These are phyloP conservation scores for Gastrolobium bilobum DNA, from an alignment of 306 rosid species.

Conservation along the genomic window DNA sequence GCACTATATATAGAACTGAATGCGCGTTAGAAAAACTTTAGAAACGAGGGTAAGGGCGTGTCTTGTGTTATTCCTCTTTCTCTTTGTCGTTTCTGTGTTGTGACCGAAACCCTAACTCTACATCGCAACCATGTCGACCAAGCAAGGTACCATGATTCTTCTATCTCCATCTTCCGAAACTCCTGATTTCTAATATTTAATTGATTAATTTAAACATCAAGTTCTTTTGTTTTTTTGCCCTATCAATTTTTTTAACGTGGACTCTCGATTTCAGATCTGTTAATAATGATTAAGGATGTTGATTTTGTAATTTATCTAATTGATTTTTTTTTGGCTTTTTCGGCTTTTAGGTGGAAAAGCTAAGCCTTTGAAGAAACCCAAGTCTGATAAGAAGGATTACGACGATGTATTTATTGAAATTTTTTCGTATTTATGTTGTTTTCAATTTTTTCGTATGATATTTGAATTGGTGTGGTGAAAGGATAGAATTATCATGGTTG, in stretches of 20 bases:
- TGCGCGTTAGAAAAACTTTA: neutral
- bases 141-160: conserved; percentile 67
- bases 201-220: neutral
- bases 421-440: neutral
- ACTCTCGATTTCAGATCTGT: conserved; percentile 28
- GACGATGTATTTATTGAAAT: conserved; percentile 70
- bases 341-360: conserved; percentile 83
- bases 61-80: conserved; percentile 11
- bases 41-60: conserved; percentile 49
- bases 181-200: conserved; percentile 3
- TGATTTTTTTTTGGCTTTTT: neutral
- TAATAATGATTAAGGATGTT: neutral
- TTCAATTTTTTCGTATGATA: neutral
- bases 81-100: conserved; percentile 41
- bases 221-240: neutral
- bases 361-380: conserved; percentile 96
- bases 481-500: neutral
- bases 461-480: conserved; percentile 2
- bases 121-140: conserved; percentile 81
- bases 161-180: neutral
- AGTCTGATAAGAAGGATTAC: conserved; percentile 85
- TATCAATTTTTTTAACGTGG: neutral
- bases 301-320: neutral
- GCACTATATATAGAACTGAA: conserved; percentile 10
- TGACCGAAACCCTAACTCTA: conserved; percentile 55